Evolutionary conservation across 768 basidiomycete genomes (phyloP), one percentile per base, ranked within the genome.

Genomic region (Dentipellis sp.): DNA sequence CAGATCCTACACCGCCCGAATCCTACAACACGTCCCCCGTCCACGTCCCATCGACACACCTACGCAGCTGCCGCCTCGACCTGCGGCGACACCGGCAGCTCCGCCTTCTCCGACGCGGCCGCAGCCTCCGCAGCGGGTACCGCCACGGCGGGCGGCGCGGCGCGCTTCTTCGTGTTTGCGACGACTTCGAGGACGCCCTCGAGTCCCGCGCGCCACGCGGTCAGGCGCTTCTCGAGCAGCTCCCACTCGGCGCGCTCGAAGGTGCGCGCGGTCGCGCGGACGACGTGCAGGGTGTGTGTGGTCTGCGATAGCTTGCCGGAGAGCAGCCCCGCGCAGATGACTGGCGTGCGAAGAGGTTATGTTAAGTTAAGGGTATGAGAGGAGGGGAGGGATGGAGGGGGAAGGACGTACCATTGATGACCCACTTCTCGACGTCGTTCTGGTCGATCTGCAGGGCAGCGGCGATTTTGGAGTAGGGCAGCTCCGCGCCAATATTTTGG

Each of bases 241-340:
- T 82, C 80, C 91, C 92, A 94, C 68, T 94, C 87, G 62, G 78
- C 80, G 40, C 76, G 77, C 63, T 85, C 86, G 65, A 93, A 93
- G 10, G 80, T 77, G 55, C 88, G 84, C 1, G 88, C 79, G 0
- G 83, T 84, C 0, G 91, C 84, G 36, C 84, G 83, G 51, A 79
- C 81, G 57, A 94, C 78, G 59, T 82, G 83, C 39, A 94, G 71
- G 50, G 80, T 82, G 63, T 88, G 84, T 9, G 82, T 77, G 1
- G 83, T 81, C 66, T 94, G 92, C 1, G 89, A 88, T 50, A 94
- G 83, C 68, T 90, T 92, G 38, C 87, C 92, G 52, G 83, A 81
- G 35, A 93, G 67, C 47, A 94, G 79, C 23, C 86, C 84, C 2
- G 83, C 79, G 54, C 91, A 88, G 62, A 94, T 91, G 55, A 86